Evolutionary conservation across 2,329 filamentous ascomycete species (phyloP), one percentile per base, ranked within the genome.

Genomic region (Karstenula rhodostoma): DNA sequence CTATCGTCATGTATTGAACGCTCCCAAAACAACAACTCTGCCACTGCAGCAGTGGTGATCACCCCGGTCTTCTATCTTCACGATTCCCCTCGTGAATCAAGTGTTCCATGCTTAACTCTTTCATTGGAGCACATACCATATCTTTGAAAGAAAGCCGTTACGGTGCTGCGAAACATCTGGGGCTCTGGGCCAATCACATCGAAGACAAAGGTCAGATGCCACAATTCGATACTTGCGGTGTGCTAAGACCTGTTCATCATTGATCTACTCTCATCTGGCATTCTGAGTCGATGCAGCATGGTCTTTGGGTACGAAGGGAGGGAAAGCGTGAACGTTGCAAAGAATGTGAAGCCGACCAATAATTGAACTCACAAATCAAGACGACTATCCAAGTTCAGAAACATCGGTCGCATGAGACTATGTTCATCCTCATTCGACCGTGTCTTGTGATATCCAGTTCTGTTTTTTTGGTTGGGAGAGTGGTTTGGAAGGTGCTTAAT

Each of bases 1-100:
- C 44, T 56, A 25, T 59, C 42, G 46, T 58, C 55, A 19, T 37
- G 49, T 48, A n/a, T 54, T 56, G 37, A 37, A 48, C 17, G 12
- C 46, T 49, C 35, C 10, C 10, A 29, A 15, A 58, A 44, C 27
- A 25, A 13, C 22, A 10, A n/a, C 27, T 35, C 7, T 17, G n/a
- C 15, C 23, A 19, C 40, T n/a, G 6, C 37, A 29, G 27, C 23
- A 27, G 4, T 10, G n/a, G 19, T 4, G 7, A 29, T 17, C 13
- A 29, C 44, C 27, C 2, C 23, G 2, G 10, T 22, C 15, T 17
- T 23, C 23, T 23, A 8, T 22, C 19, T 2, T 7, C 23, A 7
- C 7, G 42, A 44, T 23, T 44, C n/a, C 2, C 9, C 2, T 19
- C 9, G 19, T 10, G 12, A 23, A 19, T 23, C 6, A 22, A 8